These are phyloP conservation scores for Phytophthora cactorum DNA, from an alignment of 352 stramenopile genomes.

Conservation along the genomic window DNA sequence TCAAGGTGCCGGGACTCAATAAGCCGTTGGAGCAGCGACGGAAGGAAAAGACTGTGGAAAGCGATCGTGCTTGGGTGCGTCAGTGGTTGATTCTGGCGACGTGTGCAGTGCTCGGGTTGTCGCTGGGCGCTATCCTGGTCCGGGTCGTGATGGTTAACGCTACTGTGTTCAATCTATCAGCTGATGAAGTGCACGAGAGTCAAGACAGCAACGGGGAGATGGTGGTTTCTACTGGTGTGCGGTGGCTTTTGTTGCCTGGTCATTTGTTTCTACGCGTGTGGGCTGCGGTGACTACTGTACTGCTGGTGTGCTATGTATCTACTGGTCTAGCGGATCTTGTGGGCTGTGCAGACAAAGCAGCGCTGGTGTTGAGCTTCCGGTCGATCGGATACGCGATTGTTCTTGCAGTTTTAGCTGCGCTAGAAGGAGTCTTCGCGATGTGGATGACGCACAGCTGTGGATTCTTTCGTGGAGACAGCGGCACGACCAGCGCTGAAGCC, in stretches of 20 bases:
- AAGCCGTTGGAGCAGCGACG: constrained; percentile 22
- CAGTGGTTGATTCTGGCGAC: constrained; percentile 38
- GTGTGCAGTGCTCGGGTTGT: constrained; percentile 43
- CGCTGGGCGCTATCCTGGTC: constrained; percentile 42
- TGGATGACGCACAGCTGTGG: constrained; percentile 31
- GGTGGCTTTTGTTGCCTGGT: constrained; percentile 54
- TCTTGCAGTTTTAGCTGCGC: constrained; percentile 35
- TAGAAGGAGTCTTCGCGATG: constrained; percentile 49
- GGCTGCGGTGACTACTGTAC: constrained; percentile 46
- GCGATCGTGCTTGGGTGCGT: constrained; percentile 19
- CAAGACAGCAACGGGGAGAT: constrained; percentile 41
- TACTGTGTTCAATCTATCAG: constrained; percentile 36
- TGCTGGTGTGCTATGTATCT: constrained; percentile 56
- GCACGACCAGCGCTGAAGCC: background rate
- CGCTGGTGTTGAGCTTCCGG: constrained; percentile 42
- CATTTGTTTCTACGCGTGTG: constrained; percentile 55
- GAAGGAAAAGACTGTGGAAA: constrained; percentile 15
- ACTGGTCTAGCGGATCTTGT: constrained; percentile 53
- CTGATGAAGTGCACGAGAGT: constrained; percentile 20
- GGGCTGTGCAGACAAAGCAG: constrained; percentile 45
- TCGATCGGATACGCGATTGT: constrained; percentile 40
- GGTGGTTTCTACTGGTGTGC: constrained; percentile 25
- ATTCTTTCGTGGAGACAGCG: constrained; percentile 28
- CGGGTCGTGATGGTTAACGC: constrained; percentile 26
- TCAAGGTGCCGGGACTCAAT: constrained; percentile 28